Percentiles rank a stretch among this genome's conserved stretches.
phyloP scores from a whole-genome alignment of 2,329 filamentous ascomycete genomes.

The Emmonsiellopsis sp. region DNA sequence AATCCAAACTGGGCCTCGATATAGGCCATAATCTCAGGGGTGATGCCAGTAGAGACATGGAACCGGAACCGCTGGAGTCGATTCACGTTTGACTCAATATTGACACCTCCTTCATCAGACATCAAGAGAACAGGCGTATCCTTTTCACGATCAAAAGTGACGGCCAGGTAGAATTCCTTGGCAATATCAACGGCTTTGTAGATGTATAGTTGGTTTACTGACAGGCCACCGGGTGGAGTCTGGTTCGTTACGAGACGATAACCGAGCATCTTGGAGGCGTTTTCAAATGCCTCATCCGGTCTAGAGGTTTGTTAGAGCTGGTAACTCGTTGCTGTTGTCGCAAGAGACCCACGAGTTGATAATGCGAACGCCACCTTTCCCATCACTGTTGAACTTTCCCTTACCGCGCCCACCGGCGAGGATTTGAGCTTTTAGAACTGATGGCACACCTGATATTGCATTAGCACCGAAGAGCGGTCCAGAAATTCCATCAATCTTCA shows the following conservation, averaged over 20 bases:
- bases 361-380: constrained; percentile 21
- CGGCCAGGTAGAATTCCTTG: constrained; percentile 32
- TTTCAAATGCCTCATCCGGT: constrained; percentile 17
- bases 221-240: constrained; percentile 17
- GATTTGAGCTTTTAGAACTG: constrained; percentile 23
- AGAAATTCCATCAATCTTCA: not conserved
- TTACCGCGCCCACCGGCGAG: constrained; percentile 24
- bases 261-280: constrained; percentile 21
- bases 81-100: constrained; percentile 21
- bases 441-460: constrained; percentile 16
- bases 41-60: constrained; percentile 18
- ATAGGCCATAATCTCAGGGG: constrained; percentile 36
- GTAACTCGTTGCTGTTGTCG: not conserved
- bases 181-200: constrained; percentile 22
- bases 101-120: constrained; percentile 23
- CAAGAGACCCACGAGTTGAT: constrained; percentile 14
- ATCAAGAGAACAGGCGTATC: constrained; percentile 30
- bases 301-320: constrained; percentile 5
- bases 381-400: constrained; percentile 20
- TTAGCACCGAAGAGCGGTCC: not conserved
- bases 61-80: constrained; percentile 21
- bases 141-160: constrained; percentile 37
- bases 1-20: constrained; percentile 25
- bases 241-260: constrained; percentile 21
- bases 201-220: constrained; percentile 28